A percentile compares a stretch with the other conserved stretches of the same genome.
phyloP scores from a whole-genome alignment of 805 yeast species.

The Yamadazyma sp. region DNA sequence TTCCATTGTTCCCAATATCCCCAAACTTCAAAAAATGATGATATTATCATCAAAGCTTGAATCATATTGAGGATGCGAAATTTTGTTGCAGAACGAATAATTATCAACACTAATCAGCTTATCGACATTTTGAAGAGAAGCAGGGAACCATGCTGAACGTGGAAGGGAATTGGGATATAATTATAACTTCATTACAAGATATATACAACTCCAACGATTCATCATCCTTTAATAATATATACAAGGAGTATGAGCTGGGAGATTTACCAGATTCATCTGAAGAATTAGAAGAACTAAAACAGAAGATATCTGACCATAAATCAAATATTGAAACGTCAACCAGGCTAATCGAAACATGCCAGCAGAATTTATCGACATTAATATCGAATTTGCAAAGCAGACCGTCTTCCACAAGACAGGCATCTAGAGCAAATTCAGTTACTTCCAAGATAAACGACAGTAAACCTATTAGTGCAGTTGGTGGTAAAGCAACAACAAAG shows the following conservation, averaged over 20 bases:
- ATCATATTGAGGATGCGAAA: too few species aligned
- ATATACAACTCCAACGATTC: slow-evolving; percentile 61
- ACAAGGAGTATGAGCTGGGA: slow-evolving; percentile 16
- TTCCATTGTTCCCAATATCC: slow-evolving; percentile 7
- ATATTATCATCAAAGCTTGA: slow-evolving; percentile 3
- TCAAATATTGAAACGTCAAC: slow-evolving; percentile 54
- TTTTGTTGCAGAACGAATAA: too few species aligned
- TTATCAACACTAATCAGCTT: too few species aligned
- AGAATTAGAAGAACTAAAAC: slow-evolving; percentile 39
- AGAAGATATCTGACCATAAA: slow-evolving; percentile 48
- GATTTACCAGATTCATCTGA: slow-evolving; percentile 30
- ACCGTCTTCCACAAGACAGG: slow-evolving; percentile 6
- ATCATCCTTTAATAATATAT: slow-evolving; percentile 44
- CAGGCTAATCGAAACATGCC: slow-evolving; percentile 36
- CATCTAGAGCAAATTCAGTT: slow-evolving; percentile 3
- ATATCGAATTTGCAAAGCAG: slow-evolving; percentile 28
- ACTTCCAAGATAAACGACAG: neutral
- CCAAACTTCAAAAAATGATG: slow-evolving; percentile 4
- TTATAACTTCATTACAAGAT: slow-evolving; percentile 65
- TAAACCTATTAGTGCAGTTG: neutral
- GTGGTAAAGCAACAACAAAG: slow-evolving; percentile 7
- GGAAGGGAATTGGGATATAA: slow-evolving; percentile 53
- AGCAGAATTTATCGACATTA: slow-evolving; percentile 46
- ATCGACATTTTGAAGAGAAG: too few species aligned
- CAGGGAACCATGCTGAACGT: slow-evolving; percentile 2